phyloP scores from a whole-genome alignment of 768 basidiomycete species.

The Rhodosporidiobolus sp. region DNA sequence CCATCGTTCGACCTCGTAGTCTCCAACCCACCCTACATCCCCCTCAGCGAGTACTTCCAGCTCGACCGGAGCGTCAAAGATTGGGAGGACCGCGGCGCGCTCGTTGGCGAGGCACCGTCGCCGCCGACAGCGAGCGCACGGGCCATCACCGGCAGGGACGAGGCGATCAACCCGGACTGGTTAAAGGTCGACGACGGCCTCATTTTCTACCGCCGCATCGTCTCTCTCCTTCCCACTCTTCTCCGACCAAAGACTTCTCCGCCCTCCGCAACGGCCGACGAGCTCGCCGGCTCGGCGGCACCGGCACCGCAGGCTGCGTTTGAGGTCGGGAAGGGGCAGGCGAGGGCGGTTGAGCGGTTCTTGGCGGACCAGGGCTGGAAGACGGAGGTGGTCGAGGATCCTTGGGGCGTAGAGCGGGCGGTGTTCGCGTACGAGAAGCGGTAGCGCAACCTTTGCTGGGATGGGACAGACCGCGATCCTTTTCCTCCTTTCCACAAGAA shows the following conservation, averaged over 20 bases:
- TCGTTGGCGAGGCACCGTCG: conserved; percentile 66
- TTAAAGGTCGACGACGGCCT: conserved; percentile 53
- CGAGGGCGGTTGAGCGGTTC: conserved; percentile 15
- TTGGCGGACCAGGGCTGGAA: conserved; percentile 7
- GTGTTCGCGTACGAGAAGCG: conserved; percentile 15
- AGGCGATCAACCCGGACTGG: background rate
- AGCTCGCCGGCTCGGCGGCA: too few relatives aligned
- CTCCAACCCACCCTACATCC: conserved; percentile 83
- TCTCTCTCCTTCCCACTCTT: conserved; percentile 54
- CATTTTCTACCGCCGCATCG: conserved; percentile 70
- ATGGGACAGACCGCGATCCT: too few relatives aligned
- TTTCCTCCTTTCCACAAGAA: too few relatives aligned
- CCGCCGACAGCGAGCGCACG: conserved; percentile 42
- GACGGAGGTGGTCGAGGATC: conserved; percentile 26
- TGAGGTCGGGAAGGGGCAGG: conserved; percentile 41
- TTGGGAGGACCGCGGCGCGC: conserved; percentile 76
- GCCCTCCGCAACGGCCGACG: background rate
- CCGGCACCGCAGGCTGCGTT: conserved; percentile 37
- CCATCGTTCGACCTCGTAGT: conserved; percentile 67
- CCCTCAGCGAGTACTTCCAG: conserved; percentile 60
- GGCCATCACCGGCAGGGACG: too few relatives aligned
- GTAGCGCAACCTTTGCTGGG: too few relatives aligned
- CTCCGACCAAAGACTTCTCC: too few relatives aligned
- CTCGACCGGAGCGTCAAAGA: conserved; percentile 68
- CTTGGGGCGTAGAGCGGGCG: conserved; percentile 32